Conservation (phyloP, 345 rosid genomes). For the Eucalyptus melliodora region DNA sequence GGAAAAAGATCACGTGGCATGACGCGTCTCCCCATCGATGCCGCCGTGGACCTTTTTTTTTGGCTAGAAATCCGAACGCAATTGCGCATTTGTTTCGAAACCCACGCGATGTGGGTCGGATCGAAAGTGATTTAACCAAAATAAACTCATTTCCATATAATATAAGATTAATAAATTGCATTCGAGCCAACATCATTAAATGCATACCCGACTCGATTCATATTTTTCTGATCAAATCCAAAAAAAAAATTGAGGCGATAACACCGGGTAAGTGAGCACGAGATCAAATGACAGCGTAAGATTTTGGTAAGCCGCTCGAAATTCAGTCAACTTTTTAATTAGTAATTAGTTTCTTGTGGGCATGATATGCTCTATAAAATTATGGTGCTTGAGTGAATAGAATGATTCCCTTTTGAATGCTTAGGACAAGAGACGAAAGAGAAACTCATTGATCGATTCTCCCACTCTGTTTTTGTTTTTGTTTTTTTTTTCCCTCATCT, state of each 20-base stretch:
- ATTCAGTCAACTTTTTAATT: too few relatives aligned
- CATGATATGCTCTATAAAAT: background rate
- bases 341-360: background rate
- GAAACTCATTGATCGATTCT: background rate
- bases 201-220: fast-evolving
- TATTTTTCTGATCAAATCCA: too few relatives aligned
- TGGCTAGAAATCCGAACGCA: background rate
- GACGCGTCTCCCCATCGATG: background rate
- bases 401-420: background rate
- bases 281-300: fast-evolving
- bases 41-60: background rate
- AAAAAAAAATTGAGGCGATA: fast-evolving
- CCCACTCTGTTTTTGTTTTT: background rate
- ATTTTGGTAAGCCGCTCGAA: fast-evolving
- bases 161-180: too few relatives aligned
- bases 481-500: background rate
- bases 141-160: too few relatives aligned
- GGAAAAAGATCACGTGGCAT: background rate
- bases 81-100: background rate
- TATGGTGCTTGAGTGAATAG: background rate
- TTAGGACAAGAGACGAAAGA: background rate
- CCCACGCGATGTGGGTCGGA: background rate
- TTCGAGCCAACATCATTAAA: fast-evolving
- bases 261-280: fast-evolving
- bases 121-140: too few relatives aligned